These are phyloP conservation scores for Venustampulla echinocandica DNA, from an alignment of 495 filamentous ascomycete species.

Conservation along the genomic window DNA sequence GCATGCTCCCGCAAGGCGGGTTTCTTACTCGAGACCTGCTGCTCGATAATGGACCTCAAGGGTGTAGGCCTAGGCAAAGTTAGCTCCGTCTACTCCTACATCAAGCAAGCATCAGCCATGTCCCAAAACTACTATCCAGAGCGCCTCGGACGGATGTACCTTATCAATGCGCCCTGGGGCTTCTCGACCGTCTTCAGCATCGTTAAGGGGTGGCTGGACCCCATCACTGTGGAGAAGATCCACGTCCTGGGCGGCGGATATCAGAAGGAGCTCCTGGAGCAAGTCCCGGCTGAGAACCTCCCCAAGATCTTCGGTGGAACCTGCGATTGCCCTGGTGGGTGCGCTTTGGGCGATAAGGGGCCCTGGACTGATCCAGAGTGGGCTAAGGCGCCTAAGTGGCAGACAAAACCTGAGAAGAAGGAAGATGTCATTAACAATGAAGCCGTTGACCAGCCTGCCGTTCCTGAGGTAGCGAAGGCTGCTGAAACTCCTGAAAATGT, in stretches of 20 bases:
- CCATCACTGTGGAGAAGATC: slow-evolving; percentile 93
- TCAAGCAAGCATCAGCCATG: slow-evolving; percentile 59
- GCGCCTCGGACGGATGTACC: slow-evolving; percentile 74
- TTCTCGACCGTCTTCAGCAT: slow-evolving; percentile 76
- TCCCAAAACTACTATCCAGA: slow-evolving; percentile 98
- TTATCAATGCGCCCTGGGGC: slow-evolving; percentile 97
- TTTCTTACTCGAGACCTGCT: slow-evolving; percentile 89
- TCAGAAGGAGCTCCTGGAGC: slow-evolving; percentile 69
- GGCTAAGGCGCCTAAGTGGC: slow-evolving; percentile 61
- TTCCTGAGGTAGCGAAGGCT: not conserved
- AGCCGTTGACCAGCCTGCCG: slow-evolving; percentile 3
- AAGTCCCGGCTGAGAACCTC: slow-evolving; percentile 86
- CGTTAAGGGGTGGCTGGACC: slow-evolving; percentile 88
- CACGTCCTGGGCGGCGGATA: slow-evolving; percentile 77
- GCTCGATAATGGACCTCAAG: slow-evolving; percentile 93
- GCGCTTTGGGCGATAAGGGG: slow-evolving; percentile 77
- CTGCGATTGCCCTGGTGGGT: slow-evolving; percentile 78
- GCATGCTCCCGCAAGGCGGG: slow-evolving; percentile 92
- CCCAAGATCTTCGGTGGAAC: slow-evolving; percentile 77
- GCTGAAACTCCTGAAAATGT: not conserved
- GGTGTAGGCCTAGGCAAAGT: slow-evolving; percentile 79
- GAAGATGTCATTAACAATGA: slow-evolving; percentile 12
- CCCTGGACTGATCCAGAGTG: slow-evolving; percentile 84
- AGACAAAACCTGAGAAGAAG: not conserved
- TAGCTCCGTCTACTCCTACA: slow-evolving; percentile 63